These are phyloP conservation scores for Pterocarpus macrocarpus DNA, from an alignment of 306 rosid genomes.

Conservation along the genomic window DNA sequence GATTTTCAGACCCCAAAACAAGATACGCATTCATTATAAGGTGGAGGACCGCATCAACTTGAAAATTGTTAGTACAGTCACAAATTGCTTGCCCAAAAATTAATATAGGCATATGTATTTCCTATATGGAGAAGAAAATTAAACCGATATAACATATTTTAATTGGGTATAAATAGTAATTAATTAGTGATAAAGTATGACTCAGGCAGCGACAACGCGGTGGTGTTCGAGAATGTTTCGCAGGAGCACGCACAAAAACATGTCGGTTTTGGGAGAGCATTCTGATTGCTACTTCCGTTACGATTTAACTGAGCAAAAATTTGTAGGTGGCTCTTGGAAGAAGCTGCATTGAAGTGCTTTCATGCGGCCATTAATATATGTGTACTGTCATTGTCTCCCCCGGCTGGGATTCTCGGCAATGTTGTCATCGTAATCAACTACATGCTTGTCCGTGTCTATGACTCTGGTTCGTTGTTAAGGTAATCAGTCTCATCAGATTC, in stretches of 20 bases:
- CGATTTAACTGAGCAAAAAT: neutral
- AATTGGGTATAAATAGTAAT: neutral
- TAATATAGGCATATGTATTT: neutral
- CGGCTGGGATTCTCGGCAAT: neutral
- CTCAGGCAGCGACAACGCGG: neutral
- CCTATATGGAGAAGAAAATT: neutral
- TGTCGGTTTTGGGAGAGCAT: conserved; percentile 28
- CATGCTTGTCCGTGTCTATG: neutral
- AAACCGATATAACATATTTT: neutral
- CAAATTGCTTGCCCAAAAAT: conserved; percentile 32
- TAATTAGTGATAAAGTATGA: neutral
- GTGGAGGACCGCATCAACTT: conserved; percentile 12
- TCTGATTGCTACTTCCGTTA: neutral
- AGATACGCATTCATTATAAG: conserved; percentile 23
- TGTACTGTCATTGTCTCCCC: conserved; percentile 13
- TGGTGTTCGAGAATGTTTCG: conserved; percentile 26
- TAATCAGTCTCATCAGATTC: neutral
- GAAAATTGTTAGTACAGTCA: conserved; percentile 26
- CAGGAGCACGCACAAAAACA: neutral
- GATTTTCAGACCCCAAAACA: conserved; percentile 21
- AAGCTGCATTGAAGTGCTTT: conserved; percentile 14
- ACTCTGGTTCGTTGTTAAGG: neutral
- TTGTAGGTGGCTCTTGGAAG: neutral
- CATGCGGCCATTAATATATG: conserved; percentile 20
- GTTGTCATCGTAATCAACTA: conserved; percentile 19